Conservation (phyloP, 2,329 filamentous ascomycete species). For the Aspergillus clavatus region DNA sequence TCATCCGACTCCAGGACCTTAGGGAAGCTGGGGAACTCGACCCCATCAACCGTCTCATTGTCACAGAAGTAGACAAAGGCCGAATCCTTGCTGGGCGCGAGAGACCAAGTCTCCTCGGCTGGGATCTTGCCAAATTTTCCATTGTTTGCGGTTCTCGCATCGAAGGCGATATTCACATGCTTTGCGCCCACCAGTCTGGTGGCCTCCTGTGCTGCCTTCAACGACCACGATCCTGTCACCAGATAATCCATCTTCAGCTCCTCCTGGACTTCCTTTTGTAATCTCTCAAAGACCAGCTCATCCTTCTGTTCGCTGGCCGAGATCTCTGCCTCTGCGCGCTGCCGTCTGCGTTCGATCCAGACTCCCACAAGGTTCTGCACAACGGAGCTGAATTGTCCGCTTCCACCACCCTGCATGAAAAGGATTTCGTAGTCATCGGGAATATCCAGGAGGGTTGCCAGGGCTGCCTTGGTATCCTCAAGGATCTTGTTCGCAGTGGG, state of each 20-base stretch:
- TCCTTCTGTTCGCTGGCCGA: conserved; percentile 51
- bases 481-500: conserved; percentile 73
- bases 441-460: conserved; percentile 71
- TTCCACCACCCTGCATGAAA: conserved; percentile 67
- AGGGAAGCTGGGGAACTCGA: conserved; percentile 78
- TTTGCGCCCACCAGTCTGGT: conserved; percentile 69
- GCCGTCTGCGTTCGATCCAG: conserved; percentile 68
- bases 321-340: conserved; percentile 44
- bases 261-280: conserved; percentile 60
- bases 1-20: conserved; percentile 57
- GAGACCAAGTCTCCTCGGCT: conserved; percentile 68
- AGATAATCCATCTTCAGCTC: conserved; percentile 83
- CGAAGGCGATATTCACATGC: conserved; percentile 70
- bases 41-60: conserved; percentile 76
- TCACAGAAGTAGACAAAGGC: conserved; percentile 85
- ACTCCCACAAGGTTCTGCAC: conserved; percentile 78
- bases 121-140: conserved; percentile 87
- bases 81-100: conserved; percentile 50
- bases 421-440: conserved; percentile 82
- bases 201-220: conserved; percentile 84
- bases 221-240: conserved; percentile 83
- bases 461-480: conserved; percentile 68
- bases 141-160: conserved; percentile 58
- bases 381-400: conserved; percentile 76
- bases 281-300: conserved; percentile 53